These are phyloP conservation scores for Quercus lobata DNA, from an alignment of 331 rosid species.

Conservation along the genomic window DNA sequence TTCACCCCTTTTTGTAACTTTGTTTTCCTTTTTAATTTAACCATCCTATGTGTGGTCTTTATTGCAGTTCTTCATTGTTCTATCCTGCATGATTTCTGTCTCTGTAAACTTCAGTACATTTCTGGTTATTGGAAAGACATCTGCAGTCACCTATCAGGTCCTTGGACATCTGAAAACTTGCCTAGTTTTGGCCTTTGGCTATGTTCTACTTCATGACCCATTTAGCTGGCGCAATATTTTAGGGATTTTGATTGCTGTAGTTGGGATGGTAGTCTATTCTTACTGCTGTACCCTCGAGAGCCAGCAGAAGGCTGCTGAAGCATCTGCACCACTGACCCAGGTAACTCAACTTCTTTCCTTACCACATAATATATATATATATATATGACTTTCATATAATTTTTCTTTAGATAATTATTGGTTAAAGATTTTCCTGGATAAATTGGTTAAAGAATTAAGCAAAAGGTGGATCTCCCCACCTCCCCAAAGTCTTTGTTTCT, in stretches of 20 bases:
- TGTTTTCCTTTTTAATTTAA: slow-evolving; percentile 7
- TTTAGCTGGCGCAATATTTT: slow-evolving; percentile 85
- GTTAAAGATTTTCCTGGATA: not conserved
- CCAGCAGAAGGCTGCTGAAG: slow-evolving; percentile 73
- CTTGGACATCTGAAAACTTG: slow-evolving; percentile 97
- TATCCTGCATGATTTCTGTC: slow-evolving; percentile 90
- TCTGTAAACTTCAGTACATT: slow-evolving; percentile 95
- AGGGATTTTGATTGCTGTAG: slow-evolving; percentile 79
- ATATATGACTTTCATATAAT: too few relatives aligned
- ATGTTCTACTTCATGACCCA: slow-evolving; percentile 81
- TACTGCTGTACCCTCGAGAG: slow-evolving; percentile 56
- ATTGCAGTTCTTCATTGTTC: slow-evolving; percentile 73
- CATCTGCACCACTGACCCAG: slow-evolving; percentile 45
- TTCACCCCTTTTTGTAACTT: not conserved
- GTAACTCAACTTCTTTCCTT: slow-evolving; percentile 16
- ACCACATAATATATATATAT: not conserved
- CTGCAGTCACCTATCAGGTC: slow-evolving; percentile 96
- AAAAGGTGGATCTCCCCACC: not conserved
- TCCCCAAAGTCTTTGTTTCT: not conserved
- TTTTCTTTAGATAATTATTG: not conserved
- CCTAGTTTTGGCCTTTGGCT: slow-evolving; percentile 89
- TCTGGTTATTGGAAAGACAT: slow-evolving; percentile 92
- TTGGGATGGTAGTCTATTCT: slow-evolving; percentile 89
- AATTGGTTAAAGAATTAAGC: not conserved
- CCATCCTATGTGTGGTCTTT: not conserved